These are phyloP conservation scores for Nakazawaea populi DNA, from an alignment of 805 yeast species.

Conservation along the genomic window DNA sequence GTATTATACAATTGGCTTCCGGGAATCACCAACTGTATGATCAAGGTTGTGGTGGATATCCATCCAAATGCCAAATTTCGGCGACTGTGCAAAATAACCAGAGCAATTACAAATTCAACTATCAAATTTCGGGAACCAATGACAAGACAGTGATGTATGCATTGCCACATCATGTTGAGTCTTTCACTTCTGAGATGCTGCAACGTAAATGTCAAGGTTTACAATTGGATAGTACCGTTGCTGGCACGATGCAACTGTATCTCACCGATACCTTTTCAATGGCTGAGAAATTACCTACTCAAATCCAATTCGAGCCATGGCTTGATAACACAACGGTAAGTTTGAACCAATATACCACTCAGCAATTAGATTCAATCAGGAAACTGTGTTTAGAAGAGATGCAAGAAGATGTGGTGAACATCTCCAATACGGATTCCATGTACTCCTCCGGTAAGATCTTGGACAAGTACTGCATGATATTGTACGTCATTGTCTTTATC, in stretches of 20 bases:
- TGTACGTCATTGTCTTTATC: conserved; percentile 63
- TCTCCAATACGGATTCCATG: conserved; percentile 64
- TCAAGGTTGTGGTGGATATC: conserved; percentile 28
- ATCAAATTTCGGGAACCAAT: conserved; percentile 23
- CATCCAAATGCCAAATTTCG: conserved; percentile 10
- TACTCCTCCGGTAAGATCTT: conserved; percentile 82
- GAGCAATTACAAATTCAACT: conserved; percentile 36
- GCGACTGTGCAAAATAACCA: conserved; percentile 16
- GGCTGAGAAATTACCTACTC: conserved; percentile 23
- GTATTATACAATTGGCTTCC: conserved; percentile 25
- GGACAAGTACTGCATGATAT: conserved; percentile 82
- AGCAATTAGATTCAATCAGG: conserved; percentile 29
- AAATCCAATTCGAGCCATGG: conserved; percentile 53
- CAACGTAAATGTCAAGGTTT: conserved; percentile 18
- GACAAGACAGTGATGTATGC: conserved; percentile 35
- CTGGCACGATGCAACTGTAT: conserved; percentile 46
- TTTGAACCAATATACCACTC: conserved; percentile 4
- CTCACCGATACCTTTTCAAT: conserved; percentile 26
- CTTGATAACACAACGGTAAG: conserved; percentile 25
- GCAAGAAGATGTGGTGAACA: conserved; percentile 44
- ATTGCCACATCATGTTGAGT: conserved; percentile 46
- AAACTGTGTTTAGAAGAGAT: conserved; percentile 41
- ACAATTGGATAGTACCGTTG: conserved; percentile 44
- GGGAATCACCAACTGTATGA: conserved; percentile 28
- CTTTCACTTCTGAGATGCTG: conserved; percentile 23